Evolutionary conservation across 73 alveolate species (phyloP), one percentile per base, ranked within the genome.

Genomic region (Urostyla sp.): DNA sequence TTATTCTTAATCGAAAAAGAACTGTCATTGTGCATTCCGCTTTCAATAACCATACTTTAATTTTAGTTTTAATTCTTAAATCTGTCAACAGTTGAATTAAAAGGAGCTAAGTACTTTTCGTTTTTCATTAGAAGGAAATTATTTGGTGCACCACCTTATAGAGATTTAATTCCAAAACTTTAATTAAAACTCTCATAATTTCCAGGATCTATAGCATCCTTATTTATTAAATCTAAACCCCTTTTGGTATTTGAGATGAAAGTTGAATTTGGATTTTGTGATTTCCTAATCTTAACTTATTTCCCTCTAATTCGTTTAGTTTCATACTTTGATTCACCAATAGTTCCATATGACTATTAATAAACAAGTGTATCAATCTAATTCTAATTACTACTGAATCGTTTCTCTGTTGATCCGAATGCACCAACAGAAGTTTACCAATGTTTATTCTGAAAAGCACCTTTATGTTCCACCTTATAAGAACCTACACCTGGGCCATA

Each of bases 121-220:
- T 74, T 84, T 23, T 55, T 73, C 81, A 84, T 32, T 5, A 84
- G 32, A 10, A 79, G 26, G 59, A 84, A 84, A 36, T 84, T 84
- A 48, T 84, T 84, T 6, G 92, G 92, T 15, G 92, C 92, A 1
- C 92, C 92, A 1, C 92, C 92, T 61, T 84, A 51, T 21, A 38
- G 35, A 3, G 75, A n/a, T 6, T 44, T 38, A 10, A 49, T 11
- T 24, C 72, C 75, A 3, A 77, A 26, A 6, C 56, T 44, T 4
- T 21, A 38, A 38, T 46, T 16, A 23, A 48, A 30, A 69, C 52
- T 32, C 23, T 76, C 32, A 15, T 53, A 49, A 35, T n/a, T n/a
- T n/a, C n/a, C n/a, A n/a, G n/a, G n/a, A n/a, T n/a, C n/a, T n/a
- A n/a, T n/a, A n/a, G 16, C 20, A 0, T 2, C 0, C 32, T 31